Evolutionary conservation across 2,329 filamentous ascomycete genomes (phyloP).

Genomic region (Cladosporium sp.): DNA sequence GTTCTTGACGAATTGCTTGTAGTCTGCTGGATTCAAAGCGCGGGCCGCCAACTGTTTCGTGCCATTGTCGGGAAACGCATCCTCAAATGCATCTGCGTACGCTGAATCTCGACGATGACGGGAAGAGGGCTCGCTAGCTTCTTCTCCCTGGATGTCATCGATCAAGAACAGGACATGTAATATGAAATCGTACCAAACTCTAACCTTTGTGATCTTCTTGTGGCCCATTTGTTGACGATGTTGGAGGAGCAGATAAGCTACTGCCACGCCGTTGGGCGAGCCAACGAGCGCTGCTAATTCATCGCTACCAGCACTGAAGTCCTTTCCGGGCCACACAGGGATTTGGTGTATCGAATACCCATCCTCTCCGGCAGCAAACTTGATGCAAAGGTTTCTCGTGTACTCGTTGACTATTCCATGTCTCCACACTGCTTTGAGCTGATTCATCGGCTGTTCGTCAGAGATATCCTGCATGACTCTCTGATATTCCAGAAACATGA

Average conservation of each 20-base stretch:
- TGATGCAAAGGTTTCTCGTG: background rate
- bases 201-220: constrained; percentile 9
- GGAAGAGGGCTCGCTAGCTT: background rate
- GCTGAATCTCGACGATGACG: no score
- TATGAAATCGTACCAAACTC: background rate
- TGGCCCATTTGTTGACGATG: constrained; percentile 17
- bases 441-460: background rate
- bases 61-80: background rate
- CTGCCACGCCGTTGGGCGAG: constrained; percentile 13
- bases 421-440: constrained; percentile 1
- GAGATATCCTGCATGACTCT: constrained; percentile 6
- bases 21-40: background rate
- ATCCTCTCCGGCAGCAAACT: background rate
- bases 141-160: background rate
- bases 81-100: no score
- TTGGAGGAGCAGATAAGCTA: constrained; percentile 15
- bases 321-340: background rate
- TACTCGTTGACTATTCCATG: background rate
- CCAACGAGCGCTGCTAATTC: constrained; percentile 15
- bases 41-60: background rate
- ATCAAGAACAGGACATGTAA: background rate
- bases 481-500: constrained; percentile 15
- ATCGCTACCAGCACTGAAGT: constrained; percentile 4
- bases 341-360: background rate
- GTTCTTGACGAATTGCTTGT: background rate